Evolutionary conservation across 2,329 filamentous ascomycete species (phyloP).

Genomic region (Hirsutella rhossiliensis): DNA sequence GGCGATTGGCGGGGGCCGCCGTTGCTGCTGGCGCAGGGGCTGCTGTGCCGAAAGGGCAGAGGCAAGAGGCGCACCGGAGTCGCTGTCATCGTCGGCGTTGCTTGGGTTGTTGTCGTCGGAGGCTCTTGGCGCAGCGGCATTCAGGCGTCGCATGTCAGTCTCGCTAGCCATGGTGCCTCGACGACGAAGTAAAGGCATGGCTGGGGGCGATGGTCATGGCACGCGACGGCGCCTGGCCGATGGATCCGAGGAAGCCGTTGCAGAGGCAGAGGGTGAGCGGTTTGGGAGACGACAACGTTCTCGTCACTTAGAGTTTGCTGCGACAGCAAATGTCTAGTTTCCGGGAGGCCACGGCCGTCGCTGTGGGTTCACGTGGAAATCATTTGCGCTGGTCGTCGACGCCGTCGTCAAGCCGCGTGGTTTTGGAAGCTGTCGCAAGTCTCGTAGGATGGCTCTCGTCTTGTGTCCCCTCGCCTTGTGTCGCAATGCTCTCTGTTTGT

Average conservation of each 20-base stretch:
- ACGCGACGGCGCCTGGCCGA: constrained; percentile 14
- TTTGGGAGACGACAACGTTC: neutral
- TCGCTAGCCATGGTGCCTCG: constrained; percentile 49
- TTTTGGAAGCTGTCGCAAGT: too few relatives aligned
- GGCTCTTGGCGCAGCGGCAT: constrained; percentile 20
- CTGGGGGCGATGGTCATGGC: constrained; percentile 26
- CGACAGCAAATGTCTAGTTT: neutral
- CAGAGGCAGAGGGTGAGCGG: neutral
- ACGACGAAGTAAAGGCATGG: constrained; percentile 50
- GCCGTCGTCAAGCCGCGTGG: too few relatives aligned
- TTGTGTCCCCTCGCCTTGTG: too few relatives aligned
- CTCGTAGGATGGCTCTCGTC: too few relatives aligned
- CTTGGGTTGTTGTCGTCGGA: constrained; percentile 1
- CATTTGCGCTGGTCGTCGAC: too few relatives aligned
- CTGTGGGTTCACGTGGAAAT: neutral
- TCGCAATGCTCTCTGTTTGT: too few relatives aligned
- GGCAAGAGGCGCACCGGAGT: constrained; percentile 4
- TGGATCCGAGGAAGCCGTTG: constrained; percentile 3
- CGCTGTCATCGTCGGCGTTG: constrained; percentile 10
- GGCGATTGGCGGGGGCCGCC: neutral
- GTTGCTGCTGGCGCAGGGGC: neutral
- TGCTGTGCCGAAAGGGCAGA: constrained; percentile 2
- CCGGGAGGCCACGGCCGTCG: neutral
- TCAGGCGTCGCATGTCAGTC: constrained; percentile 44
- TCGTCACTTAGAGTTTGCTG: neutral